A percentile compares a stretch with the other conserved stretches of the same genome.
These are phyloP conservation scores for Verticillium tricorpus DNA, from an alignment of 2,329 filamentous ascomycete genomes.

Conservation along the genomic window DNA sequence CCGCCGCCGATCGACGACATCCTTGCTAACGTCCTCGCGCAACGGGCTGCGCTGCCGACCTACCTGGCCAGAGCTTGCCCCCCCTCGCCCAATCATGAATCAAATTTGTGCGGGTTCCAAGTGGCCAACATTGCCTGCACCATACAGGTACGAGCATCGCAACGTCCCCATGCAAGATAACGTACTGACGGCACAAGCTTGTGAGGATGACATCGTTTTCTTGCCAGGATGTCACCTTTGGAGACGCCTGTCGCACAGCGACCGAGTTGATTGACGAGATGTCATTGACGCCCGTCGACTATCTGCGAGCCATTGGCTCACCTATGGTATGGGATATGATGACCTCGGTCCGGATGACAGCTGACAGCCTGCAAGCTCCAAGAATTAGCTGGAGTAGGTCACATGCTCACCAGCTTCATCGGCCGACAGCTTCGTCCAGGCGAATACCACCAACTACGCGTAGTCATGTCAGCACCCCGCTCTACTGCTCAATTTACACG, in stretches of 20 bases:
- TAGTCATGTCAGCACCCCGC: slow-evolving; percentile 8
- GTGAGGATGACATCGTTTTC: slow-evolving; percentile 12
- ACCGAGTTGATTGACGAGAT: slow-evolving; percentile 12
- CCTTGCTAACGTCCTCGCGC: slow-evolving; percentile 5
- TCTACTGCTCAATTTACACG: neutral
- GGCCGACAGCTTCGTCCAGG: slow-evolving; percentile 7
- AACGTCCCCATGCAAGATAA: neutral
- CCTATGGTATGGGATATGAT: slow-evolving; percentile 6
- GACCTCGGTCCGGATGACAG: neutral
- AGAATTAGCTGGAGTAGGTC: slow-evolving; percentile 13
- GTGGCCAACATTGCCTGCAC: slow-evolving; percentile 30
- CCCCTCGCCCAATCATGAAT: slow-evolving; percentile 10
- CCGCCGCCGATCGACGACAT: slow-evolving; percentile 10
- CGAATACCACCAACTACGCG: slow-evolving; percentile 10
- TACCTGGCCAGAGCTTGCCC: slow-evolving; percentile 7
- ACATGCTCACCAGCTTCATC: slow-evolving; percentile 13
- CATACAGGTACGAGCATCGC: slow-evolving; percentile 17
- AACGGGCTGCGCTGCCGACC: slow-evolving; percentile 5
- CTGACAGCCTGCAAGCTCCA: slow-evolving; percentile 7
- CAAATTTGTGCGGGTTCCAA: slow-evolving; percentile 28
- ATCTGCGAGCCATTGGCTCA: slow-evolving; percentile 12
- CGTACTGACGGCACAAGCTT: slow-evolving; percentile 3
- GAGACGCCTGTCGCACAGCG: slow-evolving; percentile 10
- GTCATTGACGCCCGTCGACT: slow-evolving; percentile 8
- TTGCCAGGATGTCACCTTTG: slow-evolving; percentile 10